Conservation (phyloP, 2,329 filamentous ascomycete genomes). For the Graphilbum fragrans region DNA sequence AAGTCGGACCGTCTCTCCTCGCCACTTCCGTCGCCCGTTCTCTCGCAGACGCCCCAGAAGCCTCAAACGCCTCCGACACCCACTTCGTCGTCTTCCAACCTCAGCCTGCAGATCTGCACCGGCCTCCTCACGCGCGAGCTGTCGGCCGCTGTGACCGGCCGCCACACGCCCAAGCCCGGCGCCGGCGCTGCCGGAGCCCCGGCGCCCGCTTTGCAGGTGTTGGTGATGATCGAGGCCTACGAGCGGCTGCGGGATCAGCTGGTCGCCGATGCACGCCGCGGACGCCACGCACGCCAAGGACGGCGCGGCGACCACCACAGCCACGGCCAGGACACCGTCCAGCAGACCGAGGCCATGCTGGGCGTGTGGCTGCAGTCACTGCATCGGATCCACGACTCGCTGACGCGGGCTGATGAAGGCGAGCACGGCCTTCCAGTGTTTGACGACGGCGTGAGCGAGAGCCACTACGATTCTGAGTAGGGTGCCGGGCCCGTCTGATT, state of each 20-base stretch:
- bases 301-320: not conserved
- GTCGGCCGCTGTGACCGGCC: slow-evolving; percentile 23
- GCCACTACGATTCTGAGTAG: slow-evolving; percentile 19
- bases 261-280: slow-evolving; percentile 7
- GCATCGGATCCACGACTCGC: slow-evolving; percentile 30
- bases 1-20: slow-evolving; percentile 1
- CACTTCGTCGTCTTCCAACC: slow-evolving; percentile 11
- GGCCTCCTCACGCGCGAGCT: slow-evolving; percentile 39
- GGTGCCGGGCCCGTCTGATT: too few species aligned
- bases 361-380: slow-evolving; percentile 38
- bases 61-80: not conserved
- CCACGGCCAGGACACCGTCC: slow-evolving; percentile 14
- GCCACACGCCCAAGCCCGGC: slow-evolving; percentile 1
- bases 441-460: slow-evolving; percentile 14
- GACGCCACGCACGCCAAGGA: not conserved
- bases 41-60: not conserved
- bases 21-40: slow-evolving; percentile 3
- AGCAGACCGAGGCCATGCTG: slow-evolving; percentile 28
- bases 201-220: slow-evolving; percentile 35
- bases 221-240: slow-evolving; percentile 48
- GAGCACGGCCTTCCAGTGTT: not conserved
- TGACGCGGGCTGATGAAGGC: slow-evolving; percentile 16
- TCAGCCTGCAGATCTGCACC: slow-evolving; percentile 37
- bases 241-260: slow-evolving; percentile 38
- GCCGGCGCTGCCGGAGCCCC: slow-evolving; percentile 13